Percentiles rank a stretch among this genome's conserved stretches.
phyloP scores from a whole-genome alignment of 2,329 filamentous ascomycete genomes.

The Allantophomopsis cytisporea region DNA sequence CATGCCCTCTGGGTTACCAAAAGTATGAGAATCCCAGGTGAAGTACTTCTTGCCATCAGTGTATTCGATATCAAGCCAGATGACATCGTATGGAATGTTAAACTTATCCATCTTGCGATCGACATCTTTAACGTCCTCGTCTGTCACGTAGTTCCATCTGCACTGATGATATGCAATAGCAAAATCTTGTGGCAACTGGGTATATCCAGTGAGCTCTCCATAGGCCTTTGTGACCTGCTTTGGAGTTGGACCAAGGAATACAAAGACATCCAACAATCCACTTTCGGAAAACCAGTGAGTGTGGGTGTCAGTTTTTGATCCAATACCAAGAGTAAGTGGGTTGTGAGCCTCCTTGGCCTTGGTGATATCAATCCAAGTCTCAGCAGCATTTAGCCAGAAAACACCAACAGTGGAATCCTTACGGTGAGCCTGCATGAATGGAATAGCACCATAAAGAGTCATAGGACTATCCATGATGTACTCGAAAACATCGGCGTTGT shows the following conservation, averaged over 20 bases:
- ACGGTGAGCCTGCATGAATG: conserved; percentile 93
- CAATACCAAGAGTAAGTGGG: conserved; percentile 60
- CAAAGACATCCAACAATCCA: conserved; percentile 81
- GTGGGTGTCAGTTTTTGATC: conserved; percentile 60
- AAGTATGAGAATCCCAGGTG: conserved; percentile 86
- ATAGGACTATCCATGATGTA: conserved; percentile 95
- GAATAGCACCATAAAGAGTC: conserved; percentile 95
- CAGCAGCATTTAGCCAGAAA: conserved; percentile 94
- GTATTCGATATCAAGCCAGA: conserved; percentile 98
- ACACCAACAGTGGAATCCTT: conserved; percentile 89
- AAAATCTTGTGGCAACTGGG: conserved; percentile 84
- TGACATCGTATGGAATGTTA: conserved; percentile 94
- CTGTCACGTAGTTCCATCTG: conserved; percentile 96
- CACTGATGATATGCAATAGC: conserved; percentile 93
- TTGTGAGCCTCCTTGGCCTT: conserved; percentile 66
- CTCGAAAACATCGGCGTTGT: conserved; percentile 96
- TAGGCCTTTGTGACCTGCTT: conserved; percentile 72
- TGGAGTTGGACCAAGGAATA: conserved; percentile 83
- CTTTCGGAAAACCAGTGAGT: conserved; percentile 97
- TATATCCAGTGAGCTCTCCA: conserved; percentile 81
- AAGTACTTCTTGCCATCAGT: conserved; percentile 97
- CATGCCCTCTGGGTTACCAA: conserved; percentile 78
- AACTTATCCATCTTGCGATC: conserved; percentile 92
- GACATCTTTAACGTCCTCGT: conserved; percentile 93
- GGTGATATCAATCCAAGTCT: conserved; percentile 93